These are phyloP conservation scores for Ophiostoma angusticollis DNA, from an alignment of 2,329 filamentous ascomycete species.

Conservation along the genomic window DNA sequence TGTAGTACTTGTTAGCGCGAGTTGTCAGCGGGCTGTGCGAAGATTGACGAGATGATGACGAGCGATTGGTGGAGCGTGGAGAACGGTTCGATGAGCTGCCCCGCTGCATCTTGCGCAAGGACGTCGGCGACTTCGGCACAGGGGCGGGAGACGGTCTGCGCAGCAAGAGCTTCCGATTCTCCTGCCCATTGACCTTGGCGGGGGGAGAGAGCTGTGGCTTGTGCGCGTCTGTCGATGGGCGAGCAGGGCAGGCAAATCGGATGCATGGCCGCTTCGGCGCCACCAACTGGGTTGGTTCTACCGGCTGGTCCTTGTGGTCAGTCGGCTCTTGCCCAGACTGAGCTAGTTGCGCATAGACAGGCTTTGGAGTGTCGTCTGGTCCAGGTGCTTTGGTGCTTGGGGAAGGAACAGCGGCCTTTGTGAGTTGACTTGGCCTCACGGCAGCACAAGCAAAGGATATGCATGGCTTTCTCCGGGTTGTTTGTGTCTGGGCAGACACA, in stretches of 20 bases:
- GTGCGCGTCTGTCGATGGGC: slow-evolving; percentile 30
- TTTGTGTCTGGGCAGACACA: slow-evolving; percentile 26
- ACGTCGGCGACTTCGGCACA: slow-evolving; percentile 21
- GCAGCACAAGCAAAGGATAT: slow-evolving; percentile 83
- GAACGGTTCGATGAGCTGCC: slow-evolving; percentile 9
- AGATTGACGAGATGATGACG: slow-evolving; percentile 23
- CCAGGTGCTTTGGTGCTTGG: slow-evolving; percentile 10
- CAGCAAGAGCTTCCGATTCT: slow-evolving; percentile 11
- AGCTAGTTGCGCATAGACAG: slow-evolving; percentile 7
- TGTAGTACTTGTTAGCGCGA: slow-evolving; percentile 35
- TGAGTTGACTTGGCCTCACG: slow-evolving; percentile 32
- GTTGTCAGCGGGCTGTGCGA: slow-evolving; percentile 26
- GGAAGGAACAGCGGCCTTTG: slow-evolving; percentile 19
- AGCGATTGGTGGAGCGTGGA: slow-evolving; percentile 12
- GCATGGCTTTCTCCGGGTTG: slow-evolving; percentile 65
- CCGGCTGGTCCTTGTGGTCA: slow-evolving; percentile 19
- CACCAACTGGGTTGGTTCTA: too few relatives aligned
- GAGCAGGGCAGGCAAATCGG: slow-evolving; percentile 61
- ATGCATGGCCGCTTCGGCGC: slow-evolving; percentile 50
- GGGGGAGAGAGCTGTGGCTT: slow-evolving; percentile 16
- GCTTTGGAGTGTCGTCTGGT: slow-evolving; percentile 6
- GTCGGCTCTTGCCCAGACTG: slow-evolving; percentile 23
- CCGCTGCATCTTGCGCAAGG: slow-evolving; percentile 16
- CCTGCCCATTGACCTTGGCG: slow-evolving; percentile 10
- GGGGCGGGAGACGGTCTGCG: slow-evolving; percentile 13